These are phyloP conservation scores for Coniferiporia sulphurascens DNA, from an alignment of 1,284 basidiomycete species.

Conservation along the genomic window DNA sequence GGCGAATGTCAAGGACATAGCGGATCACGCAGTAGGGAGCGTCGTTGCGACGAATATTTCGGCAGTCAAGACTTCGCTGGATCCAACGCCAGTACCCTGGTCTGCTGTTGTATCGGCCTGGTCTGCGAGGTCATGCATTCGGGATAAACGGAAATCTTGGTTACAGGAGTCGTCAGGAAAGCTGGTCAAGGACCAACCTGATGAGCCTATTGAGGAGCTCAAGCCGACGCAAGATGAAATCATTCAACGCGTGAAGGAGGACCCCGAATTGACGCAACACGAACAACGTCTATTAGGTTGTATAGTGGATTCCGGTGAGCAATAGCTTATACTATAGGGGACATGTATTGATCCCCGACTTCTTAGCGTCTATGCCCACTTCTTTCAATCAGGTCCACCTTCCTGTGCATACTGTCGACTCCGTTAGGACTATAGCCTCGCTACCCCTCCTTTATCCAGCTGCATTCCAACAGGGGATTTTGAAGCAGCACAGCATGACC, in stretches of 20 bases:
- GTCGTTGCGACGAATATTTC: constrained; percentile 41
- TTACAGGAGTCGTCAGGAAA: constrained; percentile 48
- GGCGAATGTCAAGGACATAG: constrained; percentile 62
- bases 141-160: constrained; percentile 54
- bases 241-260: constrained; percentile 69
- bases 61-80: constrained; percentile 38
- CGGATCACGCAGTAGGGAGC: constrained; percentile 67
- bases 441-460: constrained; percentile 86
- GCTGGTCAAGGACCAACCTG: constrained; percentile 33
- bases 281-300: constrained; percentile 76
- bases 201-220: constrained; percentile 31
- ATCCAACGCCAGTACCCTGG: constrained; percentile 61
- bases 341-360: constrained; percentile 16
- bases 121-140: constrained; percentile 46
- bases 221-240: constrained; percentile 53
- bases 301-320: constrained; percentile 75
- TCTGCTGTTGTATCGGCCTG: constrained; percentile 57
- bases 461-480: constrained; percentile 87
- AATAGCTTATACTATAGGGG: constrained; percentile 15
- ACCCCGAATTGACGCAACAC: constrained; percentile 68
- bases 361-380: constrained; percentile 66
- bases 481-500: constrained; percentile 86
- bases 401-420: constrained; percentile 80
- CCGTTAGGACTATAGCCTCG: constrained; percentile 86
- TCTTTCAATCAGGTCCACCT: constrained; percentile 87